These are phyloP conservation scores for Entomortierella chlamydospora DNA, from an alignment of 192 early-diverging fungal genomes.

Conservation along the genomic window DNA sequence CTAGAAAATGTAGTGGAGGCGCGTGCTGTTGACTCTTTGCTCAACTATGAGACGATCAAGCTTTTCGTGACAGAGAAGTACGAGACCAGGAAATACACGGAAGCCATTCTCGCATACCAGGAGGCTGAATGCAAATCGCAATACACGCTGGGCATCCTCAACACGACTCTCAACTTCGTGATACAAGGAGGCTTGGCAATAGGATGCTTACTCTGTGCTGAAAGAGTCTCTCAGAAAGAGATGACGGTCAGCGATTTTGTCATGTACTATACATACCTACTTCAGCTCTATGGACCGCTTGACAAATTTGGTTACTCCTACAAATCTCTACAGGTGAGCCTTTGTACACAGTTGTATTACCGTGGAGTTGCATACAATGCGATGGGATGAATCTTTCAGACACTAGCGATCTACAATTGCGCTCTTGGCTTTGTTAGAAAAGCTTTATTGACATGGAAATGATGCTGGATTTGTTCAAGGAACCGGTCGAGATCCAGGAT, in stretches of 20 bases:
- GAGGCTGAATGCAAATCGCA: conserved; percentile 80
- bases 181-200: conserved; percentile 82
- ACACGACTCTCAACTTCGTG: conserved; percentile 83
- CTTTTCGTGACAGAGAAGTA: conserved; percentile 56
- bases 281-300: conserved; percentile 96
- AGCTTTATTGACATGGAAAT: conserved; percentile 74
- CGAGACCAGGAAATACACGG: conserved; percentile 69
- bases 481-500: conserved; percentile 71
- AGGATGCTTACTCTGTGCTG: conserved; percentile 81
- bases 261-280: conserved; percentile 96
- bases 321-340: conserved; percentile 92
- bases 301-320: conserved; percentile 97
- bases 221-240: conserved; percentile 76
- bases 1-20: conserved; percentile 83
- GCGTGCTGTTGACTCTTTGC: conserved; percentile 88
- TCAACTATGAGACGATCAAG: conserved; percentile 98
- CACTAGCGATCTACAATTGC: too few species aligned
- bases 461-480: conserved; percentile 59
- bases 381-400: too few species aligned
- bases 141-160: conserved; percentile 79
- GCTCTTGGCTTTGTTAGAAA: conserved; percentile 63
- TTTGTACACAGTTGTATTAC: too few species aligned
- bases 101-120: conserved; percentile 81
- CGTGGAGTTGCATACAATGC: too few species aligned
- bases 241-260: conserved; percentile 96